Percentiles rank a stretch among this genome's conserved stretches.
Conservation (phyloP, 2,329 filamentous ascomycete species). For the Penicillium janthinellum region DNA sequence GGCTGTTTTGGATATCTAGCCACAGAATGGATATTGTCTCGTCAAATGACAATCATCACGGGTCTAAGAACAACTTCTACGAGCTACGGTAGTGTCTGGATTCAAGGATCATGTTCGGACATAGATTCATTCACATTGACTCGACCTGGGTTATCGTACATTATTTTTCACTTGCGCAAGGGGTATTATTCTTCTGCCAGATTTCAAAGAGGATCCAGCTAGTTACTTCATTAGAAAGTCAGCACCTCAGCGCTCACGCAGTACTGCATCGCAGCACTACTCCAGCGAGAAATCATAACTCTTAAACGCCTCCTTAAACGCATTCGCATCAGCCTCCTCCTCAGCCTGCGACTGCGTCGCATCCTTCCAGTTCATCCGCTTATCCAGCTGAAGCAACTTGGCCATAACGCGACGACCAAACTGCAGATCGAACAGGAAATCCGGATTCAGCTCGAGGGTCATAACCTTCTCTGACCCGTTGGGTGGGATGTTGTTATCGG, state of each 20-base stretch:
- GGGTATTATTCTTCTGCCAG: too few relatives aligned
- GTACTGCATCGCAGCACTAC: neutral
- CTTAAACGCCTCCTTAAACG: constrained; percentile 80
- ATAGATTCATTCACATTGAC: neutral
- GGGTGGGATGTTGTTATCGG: neutral
- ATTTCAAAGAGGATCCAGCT: neutral
- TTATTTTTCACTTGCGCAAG: neutral
- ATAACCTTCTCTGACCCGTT: constrained; percentile 67
- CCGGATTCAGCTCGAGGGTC: constrained; percentile 71
- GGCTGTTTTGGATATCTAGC: neutral
- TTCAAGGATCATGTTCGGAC: neutral
- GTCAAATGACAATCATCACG: neutral
- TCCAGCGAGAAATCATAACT: constrained; percentile 78
- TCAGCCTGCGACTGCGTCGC: constrained; percentile 76
- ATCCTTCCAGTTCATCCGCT: constrained; percentile 80
- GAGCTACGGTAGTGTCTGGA: neutral
- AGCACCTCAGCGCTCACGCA: neutral
- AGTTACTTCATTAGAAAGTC: too few relatives aligned
- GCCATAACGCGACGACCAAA: constrained; percentile 86
- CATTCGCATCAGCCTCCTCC: constrained; percentile 74
- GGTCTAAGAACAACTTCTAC: neutral
- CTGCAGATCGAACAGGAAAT: constrained; percentile 82
- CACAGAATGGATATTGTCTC: neutral
- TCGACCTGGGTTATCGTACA: neutral
- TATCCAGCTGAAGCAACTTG: constrained; percentile 79